Percentiles rank a stretch among this genome's conserved stretches.
These are phyloP conservation scores for Plasmodium adleri DNA, from an alignment of 169 alveolate genomes.

Conservation along the genomic window DNA sequence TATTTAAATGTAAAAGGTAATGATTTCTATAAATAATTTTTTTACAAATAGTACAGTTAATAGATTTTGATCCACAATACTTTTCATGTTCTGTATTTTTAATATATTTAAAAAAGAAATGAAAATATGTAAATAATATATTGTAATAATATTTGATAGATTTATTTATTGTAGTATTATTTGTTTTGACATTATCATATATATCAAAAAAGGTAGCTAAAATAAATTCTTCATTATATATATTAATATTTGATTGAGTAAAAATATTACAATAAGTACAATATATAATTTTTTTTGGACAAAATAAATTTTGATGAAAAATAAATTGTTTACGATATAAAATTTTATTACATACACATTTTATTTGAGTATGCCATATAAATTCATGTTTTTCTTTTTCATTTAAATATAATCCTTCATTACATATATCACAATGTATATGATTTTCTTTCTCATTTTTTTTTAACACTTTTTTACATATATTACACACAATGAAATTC, in stretches of 20 bases:
- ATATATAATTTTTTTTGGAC: constrained; percentile 57
- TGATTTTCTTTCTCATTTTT: constrained; percentile 34
- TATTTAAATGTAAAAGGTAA: constrained; percentile 22
- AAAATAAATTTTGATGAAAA: constrained; percentile 65
- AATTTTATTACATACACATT: constrained; percentile 47
- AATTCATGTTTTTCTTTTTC: constrained; percentile 28
- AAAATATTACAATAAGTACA: constrained; percentile 50
- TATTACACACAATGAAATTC: constrained; percentile 50
- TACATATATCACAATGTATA: constrained; percentile 63
- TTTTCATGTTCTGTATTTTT: constrained; percentile 62
- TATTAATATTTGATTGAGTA: constrained; percentile 15
- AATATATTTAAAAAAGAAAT: constrained; percentile 37
- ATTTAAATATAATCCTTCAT: constrained; percentile 35
- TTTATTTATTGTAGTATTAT: constrained; percentile 5
- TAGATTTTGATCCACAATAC: constrained; percentile 65
- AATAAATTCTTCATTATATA: constrained; percentile 53
- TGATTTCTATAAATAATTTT: constrained; percentile 32
- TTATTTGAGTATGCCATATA: constrained; percentile 65
- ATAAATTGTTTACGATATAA: constrained; percentile 63
- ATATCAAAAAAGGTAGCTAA: constrained; percentile 48
- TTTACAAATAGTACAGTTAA: constrained; percentile 31
- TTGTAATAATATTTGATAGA: constrained; percentile 27
- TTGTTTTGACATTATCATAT: constrained; percentile 5
- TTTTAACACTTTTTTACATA: constrained; percentile 32
- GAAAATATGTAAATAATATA: constrained; percentile 25